Evolutionary conservation across 305 asterid genomes (phyloP).

Genomic region (Solanum chacoense): DNA sequence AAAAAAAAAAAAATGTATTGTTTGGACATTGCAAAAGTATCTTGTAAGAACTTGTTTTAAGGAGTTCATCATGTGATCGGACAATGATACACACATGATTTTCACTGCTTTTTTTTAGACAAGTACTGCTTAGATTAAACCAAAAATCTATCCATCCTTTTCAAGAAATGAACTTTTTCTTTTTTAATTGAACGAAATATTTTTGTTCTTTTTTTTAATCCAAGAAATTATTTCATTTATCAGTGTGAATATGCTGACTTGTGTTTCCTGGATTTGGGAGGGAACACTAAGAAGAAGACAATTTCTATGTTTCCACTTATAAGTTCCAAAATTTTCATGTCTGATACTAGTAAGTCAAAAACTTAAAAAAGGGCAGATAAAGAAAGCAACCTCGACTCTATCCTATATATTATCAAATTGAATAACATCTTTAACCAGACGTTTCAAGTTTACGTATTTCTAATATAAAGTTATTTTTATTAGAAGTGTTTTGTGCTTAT

Average conservation of each 20-base stretch:
- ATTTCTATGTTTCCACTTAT: neutral
- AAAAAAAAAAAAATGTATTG: neutral
- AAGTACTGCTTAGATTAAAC: neutral
- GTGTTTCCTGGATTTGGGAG: neutral
- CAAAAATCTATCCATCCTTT: neutral
- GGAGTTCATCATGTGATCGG: neutral
- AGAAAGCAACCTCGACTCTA: neutral
- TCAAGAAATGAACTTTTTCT: neutral
- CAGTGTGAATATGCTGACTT: conserved; percentile 1
- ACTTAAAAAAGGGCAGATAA: neutral
- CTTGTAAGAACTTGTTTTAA: neutral
- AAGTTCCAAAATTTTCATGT: neutral
- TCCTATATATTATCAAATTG: neutral
- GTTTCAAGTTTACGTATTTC: rapidly evolving
- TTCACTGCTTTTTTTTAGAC: neutral
- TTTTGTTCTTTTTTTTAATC: neutral
- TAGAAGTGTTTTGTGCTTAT: no score
- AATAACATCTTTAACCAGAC: neutral
- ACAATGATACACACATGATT: neutral
- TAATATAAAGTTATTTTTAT: no score
- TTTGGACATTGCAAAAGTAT: neutral
- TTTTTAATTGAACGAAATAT: no score
- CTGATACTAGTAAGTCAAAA: neutral
- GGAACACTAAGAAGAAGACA: neutral
- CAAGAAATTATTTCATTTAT: neutral